These are phyloP conservation scores for Trichoderma pleuroti DNA, from an alignment of 2,329 filamentous ascomycete species.

Conservation along the genomic window DNA sequence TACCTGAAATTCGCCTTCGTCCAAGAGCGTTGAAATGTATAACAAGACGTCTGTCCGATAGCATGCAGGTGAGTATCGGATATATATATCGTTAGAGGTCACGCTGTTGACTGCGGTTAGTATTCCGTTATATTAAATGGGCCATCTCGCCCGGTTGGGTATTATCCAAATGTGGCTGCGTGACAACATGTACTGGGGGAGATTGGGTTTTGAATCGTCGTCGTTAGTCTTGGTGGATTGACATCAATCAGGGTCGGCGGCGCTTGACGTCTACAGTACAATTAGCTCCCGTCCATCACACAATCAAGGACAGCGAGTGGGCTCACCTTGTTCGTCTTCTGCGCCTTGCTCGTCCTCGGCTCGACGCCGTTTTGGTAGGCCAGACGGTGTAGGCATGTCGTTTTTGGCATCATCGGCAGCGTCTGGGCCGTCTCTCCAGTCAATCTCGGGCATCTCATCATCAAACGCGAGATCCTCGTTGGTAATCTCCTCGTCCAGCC, in stretches of 20 bases:
- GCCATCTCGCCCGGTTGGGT: neutral
- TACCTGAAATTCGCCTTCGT: neutral
- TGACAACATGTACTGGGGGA: neutral
- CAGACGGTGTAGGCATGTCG: constrained; percentile 7
- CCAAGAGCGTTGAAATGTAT: neutral
- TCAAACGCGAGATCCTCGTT: constrained; percentile 21
- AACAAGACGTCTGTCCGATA: neutral
- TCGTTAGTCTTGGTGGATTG: neutral
- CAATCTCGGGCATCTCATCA: constrained; percentile 27
- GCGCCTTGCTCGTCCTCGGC: constrained; percentile 20
- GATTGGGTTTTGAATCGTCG: neutral
- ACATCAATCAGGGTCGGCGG: constrained; percentile 20
- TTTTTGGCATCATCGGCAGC: neutral
- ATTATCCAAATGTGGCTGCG: neutral
- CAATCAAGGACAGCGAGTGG: neutral
- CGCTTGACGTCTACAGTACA: constrained; percentile 22
- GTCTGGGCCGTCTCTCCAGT: constrained; percentile 23
- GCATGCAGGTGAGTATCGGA: neutral
- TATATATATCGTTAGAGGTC: neutral
- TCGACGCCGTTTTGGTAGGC: constrained; percentile 21
- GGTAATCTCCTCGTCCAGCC: constrained; percentile 15
- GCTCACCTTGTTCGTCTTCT: constrained; percentile 22
- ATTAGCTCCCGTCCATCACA: constrained; percentile 14
- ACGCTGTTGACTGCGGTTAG: constrained; percentile 15
- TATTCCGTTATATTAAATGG: constrained; percentile 1